phyloP scores from a whole-genome alignment of 2,329 filamentous ascomycete genomes.

The Curvularia verruculosa region DNA sequence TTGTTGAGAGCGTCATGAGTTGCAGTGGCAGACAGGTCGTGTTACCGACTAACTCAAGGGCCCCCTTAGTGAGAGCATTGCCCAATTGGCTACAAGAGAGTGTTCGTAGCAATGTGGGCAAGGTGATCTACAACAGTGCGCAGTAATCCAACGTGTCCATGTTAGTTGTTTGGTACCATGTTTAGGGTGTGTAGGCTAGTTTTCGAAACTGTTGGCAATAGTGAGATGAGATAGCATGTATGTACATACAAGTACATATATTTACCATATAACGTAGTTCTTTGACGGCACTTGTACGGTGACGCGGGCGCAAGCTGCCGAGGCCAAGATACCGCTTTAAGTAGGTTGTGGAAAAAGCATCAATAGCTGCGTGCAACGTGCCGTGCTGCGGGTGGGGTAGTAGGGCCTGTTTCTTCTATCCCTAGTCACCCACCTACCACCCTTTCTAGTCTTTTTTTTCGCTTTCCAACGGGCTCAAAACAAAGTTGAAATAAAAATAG shows the following conservation, averaged over 20 bases:
- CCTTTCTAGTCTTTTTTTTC: no score
- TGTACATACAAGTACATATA: no score
- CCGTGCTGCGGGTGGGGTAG: constrained; percentile 20
- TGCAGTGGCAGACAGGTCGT: constrained; percentile 51
- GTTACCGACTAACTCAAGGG: constrained; percentile 32
- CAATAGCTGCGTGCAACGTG: constrained; percentile 31
- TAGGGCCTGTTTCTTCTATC: neutral
- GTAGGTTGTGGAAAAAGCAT: constrained; percentile 20
- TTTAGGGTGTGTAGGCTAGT: neutral
- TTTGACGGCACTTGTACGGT: constrained; percentile 12
- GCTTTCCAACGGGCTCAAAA: no score
- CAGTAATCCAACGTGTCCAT: constrained; percentile 2
- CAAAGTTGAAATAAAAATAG: no score
- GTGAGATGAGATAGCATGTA: neutral
- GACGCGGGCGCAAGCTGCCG: constrained; percentile 6
- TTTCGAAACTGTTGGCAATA: no score
- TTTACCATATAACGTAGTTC: no score
- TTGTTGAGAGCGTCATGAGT: constrained; percentile 50
- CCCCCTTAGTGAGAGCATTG: constrained; percentile 50
- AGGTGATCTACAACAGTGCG: constrained; percentile 21
- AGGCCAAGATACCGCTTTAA: constrained; percentile 14
- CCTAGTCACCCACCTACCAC: no score
- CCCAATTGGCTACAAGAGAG: constrained; percentile 58
- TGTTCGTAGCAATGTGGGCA: constrained; percentile 28
- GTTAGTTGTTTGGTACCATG: no score